A percentile compares a stretch with the other conserved stretches of the same genome.
phyloP scores from a whole-genome alignment of 1,284 basidiomycete species.

The Flammula alnicola region DNA sequence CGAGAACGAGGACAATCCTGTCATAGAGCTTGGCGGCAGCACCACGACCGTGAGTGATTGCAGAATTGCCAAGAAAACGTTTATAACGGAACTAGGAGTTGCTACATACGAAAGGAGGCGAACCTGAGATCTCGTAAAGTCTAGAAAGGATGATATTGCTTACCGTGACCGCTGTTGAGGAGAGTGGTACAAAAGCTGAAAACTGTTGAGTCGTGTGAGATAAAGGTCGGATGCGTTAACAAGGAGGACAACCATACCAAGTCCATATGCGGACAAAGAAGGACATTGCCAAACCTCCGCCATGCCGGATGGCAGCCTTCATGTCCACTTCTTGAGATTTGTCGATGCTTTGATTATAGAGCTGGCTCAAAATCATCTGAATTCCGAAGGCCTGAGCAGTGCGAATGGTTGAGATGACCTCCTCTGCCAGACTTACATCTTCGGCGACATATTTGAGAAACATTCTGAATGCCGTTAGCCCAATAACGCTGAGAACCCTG shows the following conservation, averaged over 20 bases:
- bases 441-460: slow-evolving; percentile 81
- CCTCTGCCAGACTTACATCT: slow-evolving; percentile 89
- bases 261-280: slow-evolving; percentile 80
- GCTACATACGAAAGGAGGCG: slow-evolving; percentile 42
- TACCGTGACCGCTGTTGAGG: slow-evolving; percentile 65
- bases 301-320: slow-evolving; percentile 71
- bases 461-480: slow-evolving; percentile 36
- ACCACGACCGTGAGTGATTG: slow-evolving; percentile 80
- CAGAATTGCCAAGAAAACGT: slow-evolving; percentile 86
- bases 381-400: slow-evolving; percentile 94
- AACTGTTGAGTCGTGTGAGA: slow-evolving; percentile 43
- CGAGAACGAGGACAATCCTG: slow-evolving; percentile 88
- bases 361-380: slow-evolving; percentile 63
- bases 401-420: slow-evolving; percentile 88
- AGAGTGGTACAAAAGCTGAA: slow-evolving; percentile 87
- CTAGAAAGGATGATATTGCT: slow-evolving; percentile 18
- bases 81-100: slow-evolving; percentile 75
- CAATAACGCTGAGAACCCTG: neutral
- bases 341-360: slow-evolving; percentile 75
- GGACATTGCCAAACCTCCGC: slow-evolving; percentile 69
- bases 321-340: slow-evolving; percentile 63
- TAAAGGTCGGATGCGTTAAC: slow-evolving; percentile 4
- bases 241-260: slow-evolving; percentile 46
- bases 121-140: neutral
- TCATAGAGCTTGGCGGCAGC: slow-evolving; percentile 94